Percentiles rank a stretch among this genome's conserved stretches.
These are phyloP conservation scores for Tylopilus balloui DNA, from an alignment of 768 basidiomycete species.

Conservation along the genomic window DNA sequence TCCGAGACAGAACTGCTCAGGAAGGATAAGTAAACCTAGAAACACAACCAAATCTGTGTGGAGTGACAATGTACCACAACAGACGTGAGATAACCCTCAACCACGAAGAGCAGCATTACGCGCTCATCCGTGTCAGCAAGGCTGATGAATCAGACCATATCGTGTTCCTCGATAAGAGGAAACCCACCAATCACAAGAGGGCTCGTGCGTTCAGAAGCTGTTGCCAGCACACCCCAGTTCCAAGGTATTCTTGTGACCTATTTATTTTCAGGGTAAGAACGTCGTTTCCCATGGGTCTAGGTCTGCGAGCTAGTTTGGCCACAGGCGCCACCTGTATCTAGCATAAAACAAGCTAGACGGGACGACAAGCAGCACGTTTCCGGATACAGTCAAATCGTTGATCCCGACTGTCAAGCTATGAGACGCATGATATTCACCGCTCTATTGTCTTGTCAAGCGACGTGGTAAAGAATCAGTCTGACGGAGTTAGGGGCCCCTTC, in stretches of 20 bases:
- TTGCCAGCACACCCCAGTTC: constrained; percentile 10
- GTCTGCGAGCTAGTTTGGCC: constrained; percentile 18
- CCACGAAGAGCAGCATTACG: constrained; percentile 1
- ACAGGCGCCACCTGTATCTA: constrained; percentile 7
- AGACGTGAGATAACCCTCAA: not conserved
- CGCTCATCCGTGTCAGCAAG: not conserved
- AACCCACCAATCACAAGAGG: constrained; percentile 26
- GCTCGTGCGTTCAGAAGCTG: constrained; percentile 7
- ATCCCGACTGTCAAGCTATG: not conserved
- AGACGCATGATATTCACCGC: constrained; percentile 5
- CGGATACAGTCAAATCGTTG: not conserved
- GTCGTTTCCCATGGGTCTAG: not conserved
- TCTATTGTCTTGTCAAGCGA: constrained; percentile 1
- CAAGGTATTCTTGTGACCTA: constrained; percentile 13
- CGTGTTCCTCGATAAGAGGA: constrained; percentile 7
- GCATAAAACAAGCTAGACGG: not conserved
- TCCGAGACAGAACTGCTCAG: not conserved
- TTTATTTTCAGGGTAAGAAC: constrained; percentile 6
- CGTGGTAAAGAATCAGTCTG: not conserved
- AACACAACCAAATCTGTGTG: not conserved
- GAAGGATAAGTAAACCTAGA: not conserved
- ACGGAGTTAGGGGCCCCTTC: not conserved
- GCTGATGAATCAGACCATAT: constrained; percentile 2
- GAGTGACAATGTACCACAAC: not conserved
- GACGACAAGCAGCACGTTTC: not conserved